Conservation (phyloP, 2,329 filamentous ascomycete species). For the Phialocephala subalpina region DNA sequence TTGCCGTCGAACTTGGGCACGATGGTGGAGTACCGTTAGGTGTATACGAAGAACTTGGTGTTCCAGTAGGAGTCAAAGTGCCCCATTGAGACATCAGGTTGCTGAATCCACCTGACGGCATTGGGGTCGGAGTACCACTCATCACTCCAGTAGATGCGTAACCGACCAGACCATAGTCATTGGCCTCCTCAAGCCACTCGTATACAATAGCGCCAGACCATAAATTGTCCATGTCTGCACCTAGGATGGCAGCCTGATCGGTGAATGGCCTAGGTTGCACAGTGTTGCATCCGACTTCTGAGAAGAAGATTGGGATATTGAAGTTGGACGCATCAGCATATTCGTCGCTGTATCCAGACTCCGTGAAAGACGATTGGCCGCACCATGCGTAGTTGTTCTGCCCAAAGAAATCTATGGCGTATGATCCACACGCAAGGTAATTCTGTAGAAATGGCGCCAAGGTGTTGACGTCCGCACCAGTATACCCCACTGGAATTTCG, state of each 20-base stretch:
- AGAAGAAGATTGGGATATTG: conserved; percentile 71
- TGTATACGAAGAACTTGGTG: background rate
- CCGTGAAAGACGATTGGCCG: conserved; percentile 55
- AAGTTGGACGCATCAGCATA: conserved; percentile 71
- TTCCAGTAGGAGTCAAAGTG: conserved; percentile 10
- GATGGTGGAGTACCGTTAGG: conserved; percentile 5
- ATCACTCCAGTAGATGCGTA: background rate
- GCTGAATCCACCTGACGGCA: conserved; percentile 12
- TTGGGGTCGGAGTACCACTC: conserved; percentile 13
- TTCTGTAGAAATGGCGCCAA: conserved; percentile 70
- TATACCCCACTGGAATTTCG: conserved; percentile 61
- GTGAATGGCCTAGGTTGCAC: conserved; percentile 70
- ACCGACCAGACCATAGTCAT: conserved; percentile 67
- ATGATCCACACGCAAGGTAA: conserved; percentile 77
- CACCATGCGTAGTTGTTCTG: conserved; percentile 73
- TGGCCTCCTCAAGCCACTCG: conserved; percentile 84
- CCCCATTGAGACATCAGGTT: conserved; percentile 18
- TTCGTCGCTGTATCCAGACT: conserved; percentile 71
- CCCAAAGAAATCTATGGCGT: conserved; percentile 70
- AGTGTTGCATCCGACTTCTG: conserved; percentile 89
- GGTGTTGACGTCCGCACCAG: conserved; percentile 61
- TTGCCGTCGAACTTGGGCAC: conserved; percentile 14
- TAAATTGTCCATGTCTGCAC: conserved; percentile 80
- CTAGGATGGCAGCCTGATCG: conserved; percentile 82
- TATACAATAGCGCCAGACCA: conserved; percentile 96